phyloP scores from a whole-genome alignment of 305 asterid genomes.

The Solanum hybrid region DNA sequence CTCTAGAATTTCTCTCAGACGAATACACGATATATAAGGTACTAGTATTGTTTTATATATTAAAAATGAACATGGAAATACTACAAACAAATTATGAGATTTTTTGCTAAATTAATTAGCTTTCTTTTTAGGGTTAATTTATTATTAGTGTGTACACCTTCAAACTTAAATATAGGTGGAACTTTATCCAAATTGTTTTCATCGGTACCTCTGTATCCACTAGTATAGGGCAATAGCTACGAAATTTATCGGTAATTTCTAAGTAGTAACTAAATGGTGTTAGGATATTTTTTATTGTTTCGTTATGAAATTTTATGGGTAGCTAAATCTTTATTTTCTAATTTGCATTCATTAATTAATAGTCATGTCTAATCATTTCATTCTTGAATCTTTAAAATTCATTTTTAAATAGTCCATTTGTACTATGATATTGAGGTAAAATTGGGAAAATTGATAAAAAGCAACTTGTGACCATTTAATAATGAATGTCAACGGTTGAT shows the following conservation, averaged over 20 bases:
- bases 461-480: not conserved
- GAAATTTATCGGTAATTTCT: not conserved
- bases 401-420: not conserved
- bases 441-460: not conserved
- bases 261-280: no score
- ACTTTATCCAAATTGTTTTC: not conserved
- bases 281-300: no score
- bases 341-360: not conserved
- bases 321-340: no score
- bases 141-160: not conserved
- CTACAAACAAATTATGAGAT: not conserved
- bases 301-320: no score
- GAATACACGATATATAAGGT: not conserved
- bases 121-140: not conserved
- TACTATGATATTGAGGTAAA: not conserved
- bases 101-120: not conserved
- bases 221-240: not conserved
- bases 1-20: not conserved
- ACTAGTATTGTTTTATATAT: no score
- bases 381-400: not conserved
- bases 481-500: not conserved
- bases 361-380: not conserved
- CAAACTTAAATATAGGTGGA: not conserved
- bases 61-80: not conserved
- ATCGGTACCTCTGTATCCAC: not conserved